Base-by-base conservation (phyloP, 805 yeast species). In the Candida manassasensis region DNA sequence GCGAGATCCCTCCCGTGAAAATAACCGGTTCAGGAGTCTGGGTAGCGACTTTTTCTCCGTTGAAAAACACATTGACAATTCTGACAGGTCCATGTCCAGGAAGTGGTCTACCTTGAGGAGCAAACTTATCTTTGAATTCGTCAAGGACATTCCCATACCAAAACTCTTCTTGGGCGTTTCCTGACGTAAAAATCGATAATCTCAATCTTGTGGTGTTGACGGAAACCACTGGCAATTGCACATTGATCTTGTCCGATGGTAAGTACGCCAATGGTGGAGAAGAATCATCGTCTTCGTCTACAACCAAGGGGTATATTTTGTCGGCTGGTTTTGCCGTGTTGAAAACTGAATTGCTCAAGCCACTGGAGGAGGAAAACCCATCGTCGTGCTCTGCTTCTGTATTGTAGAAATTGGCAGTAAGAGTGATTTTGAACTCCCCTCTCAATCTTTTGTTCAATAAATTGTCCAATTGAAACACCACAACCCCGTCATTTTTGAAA, bases 1-100 rank as follows among this genome's bases (percentile, higher is more conserved):
- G 95, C 2, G 88, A 74, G 21, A 79, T 60, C 2, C 95, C 95
- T 5, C 95, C 95, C 1, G 95, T 78, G 59, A 70, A 87, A 11
- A 87, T 71, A 6, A 79, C 75, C 1, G 90, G 89, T 44, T 74
- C 77, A 2, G 95, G 94, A 17, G 78, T 63, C 19, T 72, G 73
- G 3, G 78, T 61, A 2, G 81, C 81, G 6, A 85, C 72, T 34
- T 81, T 69, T 17, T 66, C 46, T 19, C 74, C 85, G 44, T 79
- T 71, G 30, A 81, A 60, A 43, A 65, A 80, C 4, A 84, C 76
- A 45, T 81, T 77, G 11, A 84, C 65, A 17, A 77, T 63, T 38
- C 96, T 71, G 32, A 79, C 66, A 1, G 95, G 89, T 0, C 93
- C 93, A 52, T 78, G 81, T 5, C 84, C 84, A 9, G 57, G 50